A percentile compares a stretch with the other conserved stretches of the same genome.
These are phyloP conservation scores for Daldinia caldariorum DNA, from an alignment of 495 filamentous ascomycete species.

Conservation along the genomic window DNA sequence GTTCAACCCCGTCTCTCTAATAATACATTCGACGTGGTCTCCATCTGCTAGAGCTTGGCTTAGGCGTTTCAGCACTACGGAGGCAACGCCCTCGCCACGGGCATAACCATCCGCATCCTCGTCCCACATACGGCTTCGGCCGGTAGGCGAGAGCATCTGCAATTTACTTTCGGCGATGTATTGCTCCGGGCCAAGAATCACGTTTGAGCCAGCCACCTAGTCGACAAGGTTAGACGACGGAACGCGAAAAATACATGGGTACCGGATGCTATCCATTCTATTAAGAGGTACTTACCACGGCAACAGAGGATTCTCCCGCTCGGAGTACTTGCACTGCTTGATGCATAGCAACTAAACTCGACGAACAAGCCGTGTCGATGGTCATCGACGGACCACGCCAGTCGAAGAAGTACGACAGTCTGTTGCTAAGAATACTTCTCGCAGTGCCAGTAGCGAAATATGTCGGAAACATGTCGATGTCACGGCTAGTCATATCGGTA, in stretches of 20 bases:
- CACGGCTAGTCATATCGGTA: slow-evolving; percentile 46
- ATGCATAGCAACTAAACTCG: slow-evolving; percentile 60
- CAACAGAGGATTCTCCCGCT: slow-evolving; percentile 55
- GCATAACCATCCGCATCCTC: no score
- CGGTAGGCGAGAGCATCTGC: neutral
- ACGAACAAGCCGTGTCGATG: slow-evolving; percentile 82
- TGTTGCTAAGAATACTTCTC: slow-evolving; percentile 55
- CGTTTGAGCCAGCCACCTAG: no score
- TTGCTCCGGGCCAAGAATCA: no score
- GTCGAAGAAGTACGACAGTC: slow-evolving; percentile 61
- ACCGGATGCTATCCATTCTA: neutral
- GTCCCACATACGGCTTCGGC: no score
- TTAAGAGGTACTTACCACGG: slow-evolving; percentile 25
- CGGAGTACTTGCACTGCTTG: slow-evolving; percentile 59
- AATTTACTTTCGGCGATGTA: no score
- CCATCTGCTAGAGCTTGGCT: no score
- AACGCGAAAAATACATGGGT: neutral
- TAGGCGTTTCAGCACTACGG: no score
- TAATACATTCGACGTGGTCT: no score
- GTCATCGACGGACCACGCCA: slow-evolving; percentile 66
- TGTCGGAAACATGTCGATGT: slow-evolving; percentile 38
- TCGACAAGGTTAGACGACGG: no score
- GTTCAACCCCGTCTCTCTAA: no score
- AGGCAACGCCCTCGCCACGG: no score
- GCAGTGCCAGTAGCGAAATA: slow-evolving; percentile 58